Evolutionary conservation across 306 rosid genomes (phyloP).

Genomic region (Neltuma alba): DNA sequence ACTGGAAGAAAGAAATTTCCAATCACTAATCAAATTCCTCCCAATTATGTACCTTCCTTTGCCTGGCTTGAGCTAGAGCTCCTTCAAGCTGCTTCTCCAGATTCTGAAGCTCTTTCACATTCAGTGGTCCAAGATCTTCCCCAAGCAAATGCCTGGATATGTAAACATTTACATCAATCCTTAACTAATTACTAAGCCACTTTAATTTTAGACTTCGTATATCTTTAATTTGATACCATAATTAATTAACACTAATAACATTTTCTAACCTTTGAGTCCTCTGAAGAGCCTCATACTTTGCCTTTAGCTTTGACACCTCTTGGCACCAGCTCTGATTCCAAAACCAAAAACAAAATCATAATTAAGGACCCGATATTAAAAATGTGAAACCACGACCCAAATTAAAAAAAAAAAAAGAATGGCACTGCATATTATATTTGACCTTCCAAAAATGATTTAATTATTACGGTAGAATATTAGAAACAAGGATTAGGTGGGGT

Average conservation of each 20-base stretch:
- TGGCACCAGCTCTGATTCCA: conserved; percentile 75
- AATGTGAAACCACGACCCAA: not conserved
- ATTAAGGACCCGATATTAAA: not conserved
- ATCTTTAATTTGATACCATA: not conserved
- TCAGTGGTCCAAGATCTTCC: conserved; percentile 94
- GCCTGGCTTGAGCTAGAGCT: conserved; percentile 78
- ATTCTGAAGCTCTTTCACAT: conserved; percentile 77
- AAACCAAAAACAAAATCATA: not conserved
- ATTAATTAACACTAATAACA: not conserved
- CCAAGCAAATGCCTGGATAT: conserved; percentile 98
- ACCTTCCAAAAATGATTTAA: not conserved
- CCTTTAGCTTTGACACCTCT: conserved; percentile 72
- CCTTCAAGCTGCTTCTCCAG: conserved; percentile 97
- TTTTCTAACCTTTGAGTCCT: conserved; percentile 73
- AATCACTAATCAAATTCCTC: too few relatives aligned
- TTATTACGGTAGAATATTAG: not conserved
- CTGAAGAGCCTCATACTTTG: conserved; percentile 79
- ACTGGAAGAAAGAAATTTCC: too few relatives aligned
- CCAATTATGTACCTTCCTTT: too few relatives aligned
- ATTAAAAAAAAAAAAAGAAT: not conserved
- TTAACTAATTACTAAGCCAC: not conserved
- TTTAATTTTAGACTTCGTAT: not conserved
- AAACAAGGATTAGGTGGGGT: not conserved
- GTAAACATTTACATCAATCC: not conserved
- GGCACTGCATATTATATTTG: not conserved